Conservation (phyloP, 2,329 filamentous ascomycete species). For the Ascochyta viciae-villosae region DNA sequence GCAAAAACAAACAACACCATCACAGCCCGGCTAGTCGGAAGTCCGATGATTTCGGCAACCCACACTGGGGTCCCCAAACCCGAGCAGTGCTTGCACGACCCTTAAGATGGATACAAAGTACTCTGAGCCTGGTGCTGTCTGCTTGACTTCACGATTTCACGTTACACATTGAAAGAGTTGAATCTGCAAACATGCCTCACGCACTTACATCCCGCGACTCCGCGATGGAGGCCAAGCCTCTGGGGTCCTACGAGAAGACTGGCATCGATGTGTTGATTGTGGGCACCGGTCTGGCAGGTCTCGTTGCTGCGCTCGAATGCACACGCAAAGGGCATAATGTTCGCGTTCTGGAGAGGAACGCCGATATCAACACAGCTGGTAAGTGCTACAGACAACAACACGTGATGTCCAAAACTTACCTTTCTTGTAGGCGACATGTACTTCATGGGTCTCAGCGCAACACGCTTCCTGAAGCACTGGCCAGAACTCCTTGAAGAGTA, state of each 20-base stretch:
- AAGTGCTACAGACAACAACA: conserved; percentile 14
- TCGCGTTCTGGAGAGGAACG: conserved; percentile 53
- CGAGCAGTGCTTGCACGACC: conserved; percentile 18
- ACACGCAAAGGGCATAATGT: conserved; percentile 52
- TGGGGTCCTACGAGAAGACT: conserved; percentile 59
- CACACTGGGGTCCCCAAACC: conserved; percentile 30
- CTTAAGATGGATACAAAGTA: conserved; percentile 24
- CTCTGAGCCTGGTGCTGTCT: conserved; percentile 5
- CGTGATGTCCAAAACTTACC: not conserved
- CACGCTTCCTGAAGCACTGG: conserved; percentile 63
- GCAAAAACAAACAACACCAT: conserved; percentile 14
- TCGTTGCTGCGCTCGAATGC: conserved; percentile 50
- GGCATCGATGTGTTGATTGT: conserved; percentile 52
- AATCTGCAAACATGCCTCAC: conserved; percentile 41
- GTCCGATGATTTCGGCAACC: conserved; percentile 30
- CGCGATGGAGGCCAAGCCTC: conserved; percentile 55
- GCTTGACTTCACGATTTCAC: conserved; percentile 14
- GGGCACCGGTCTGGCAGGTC: conserved; percentile 49
- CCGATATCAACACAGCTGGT: conserved; percentile 61
- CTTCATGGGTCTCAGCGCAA: conserved; percentile 65
- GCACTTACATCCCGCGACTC: conserved; percentile 57
- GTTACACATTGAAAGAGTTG: conserved; percentile 4
- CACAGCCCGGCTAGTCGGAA: conserved; percentile 11
- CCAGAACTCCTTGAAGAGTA: conserved; percentile 61
- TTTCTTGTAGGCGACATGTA: conserved; percentile 63